A percentile compares a stretch with the other conserved stretches of the same genome.
phyloP scores from a whole-genome alignment of 352 stramenopile species.

The Globisporangium ultimum region DNA sequence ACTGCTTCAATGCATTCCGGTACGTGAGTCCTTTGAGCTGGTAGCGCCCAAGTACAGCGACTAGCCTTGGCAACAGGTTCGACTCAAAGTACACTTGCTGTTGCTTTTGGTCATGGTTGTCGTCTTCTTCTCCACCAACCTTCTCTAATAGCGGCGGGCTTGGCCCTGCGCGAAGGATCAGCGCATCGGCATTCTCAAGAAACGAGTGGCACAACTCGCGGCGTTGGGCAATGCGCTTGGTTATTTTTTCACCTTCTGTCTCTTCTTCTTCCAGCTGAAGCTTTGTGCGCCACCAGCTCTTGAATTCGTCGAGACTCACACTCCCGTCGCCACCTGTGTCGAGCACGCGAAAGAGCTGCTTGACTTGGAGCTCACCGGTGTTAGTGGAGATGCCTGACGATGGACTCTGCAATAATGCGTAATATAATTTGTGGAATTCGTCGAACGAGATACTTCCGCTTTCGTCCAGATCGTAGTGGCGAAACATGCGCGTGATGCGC shows the following conservation, averaged over 20 bases:
- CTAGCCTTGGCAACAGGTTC: constrained; percentile 51
- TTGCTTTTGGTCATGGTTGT: background rate
- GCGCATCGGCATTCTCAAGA: constrained; percentile 34
- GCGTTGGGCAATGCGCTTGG: constrained; percentile 18
- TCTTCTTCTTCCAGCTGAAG: constrained; percentile 53
- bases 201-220: constrained; percentile 33
- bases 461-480: constrained; percentile 64
- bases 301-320: constrained; percentile 71
- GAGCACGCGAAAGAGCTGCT: constrained; percentile 50
- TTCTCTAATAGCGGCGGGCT: background rate
- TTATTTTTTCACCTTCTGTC: constrained; percentile 24
- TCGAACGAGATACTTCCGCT: constrained; percentile 53
- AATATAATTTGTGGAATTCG: constrained; percentile 59
- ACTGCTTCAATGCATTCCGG: constrained; percentile 39
- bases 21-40: constrained; percentile 47
- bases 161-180: constrained; percentile 12
- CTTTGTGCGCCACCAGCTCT: constrained; percentile 74
- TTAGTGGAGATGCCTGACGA: background rate
- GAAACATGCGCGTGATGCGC: constrained; percentile 62
- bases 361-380: constrained; percentile 24
- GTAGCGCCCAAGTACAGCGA: constrained; percentile 47
- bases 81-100: constrained; percentile 44
- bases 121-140: background rate
- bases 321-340: constrained; percentile 62
- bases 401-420: constrained; percentile 37